Conservation (phyloP, 352 stramenopile genomes). For the Phytophthora macrochlamydospora region DNA sequence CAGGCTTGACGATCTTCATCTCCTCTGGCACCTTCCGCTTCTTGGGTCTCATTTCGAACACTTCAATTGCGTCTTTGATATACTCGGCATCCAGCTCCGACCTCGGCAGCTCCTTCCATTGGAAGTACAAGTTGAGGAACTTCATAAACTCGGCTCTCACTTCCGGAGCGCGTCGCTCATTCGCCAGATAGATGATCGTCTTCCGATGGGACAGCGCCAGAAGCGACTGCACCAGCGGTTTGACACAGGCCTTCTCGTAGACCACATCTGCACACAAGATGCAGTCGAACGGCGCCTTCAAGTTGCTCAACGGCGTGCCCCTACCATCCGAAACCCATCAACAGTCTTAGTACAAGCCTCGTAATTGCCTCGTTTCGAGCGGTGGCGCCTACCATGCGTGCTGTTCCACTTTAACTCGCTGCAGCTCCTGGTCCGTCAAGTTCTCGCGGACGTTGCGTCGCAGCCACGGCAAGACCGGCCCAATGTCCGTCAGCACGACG, state of each 20-base stretch:
- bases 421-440: conserved; percentile 58
- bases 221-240: conserved; percentile 79
- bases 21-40: conserved; percentile 73
- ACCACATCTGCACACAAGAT: conserved; percentile 84
- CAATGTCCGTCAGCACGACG: conserved; percentile 82
- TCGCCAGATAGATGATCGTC: conserved; percentile 79
- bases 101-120: conserved; percentile 71
- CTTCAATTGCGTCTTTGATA: conserved; percentile 77
- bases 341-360: conserved; percentile 1
- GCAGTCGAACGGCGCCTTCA: conserved; percentile 76
- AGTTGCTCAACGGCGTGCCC: conserved; percentile 59
- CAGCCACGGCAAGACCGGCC: conserved; percentile 79
- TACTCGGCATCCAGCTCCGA: conserved; percentile 64
- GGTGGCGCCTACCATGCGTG: conserved; percentile 47
- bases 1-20: conserved; percentile 59
- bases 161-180: conserved; percentile 67
- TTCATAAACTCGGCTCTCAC: conserved; percentile 73
- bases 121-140: conserved; percentile 74
- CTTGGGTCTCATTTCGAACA: conserved; percentile 81
- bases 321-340: conserved; percentile 25
- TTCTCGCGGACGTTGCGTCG: conserved; percentile 71
- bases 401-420: conserved; percentile 63
- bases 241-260: conserved; percentile 81
- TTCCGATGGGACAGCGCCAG: conserved; percentile 78
- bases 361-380: background rate